Percentiles rank a stretch among this genome's conserved stretches.
phyloP scores from a whole-genome alignment of 441 rosid genomes.

The Eutrema salsugineum region DNA sequence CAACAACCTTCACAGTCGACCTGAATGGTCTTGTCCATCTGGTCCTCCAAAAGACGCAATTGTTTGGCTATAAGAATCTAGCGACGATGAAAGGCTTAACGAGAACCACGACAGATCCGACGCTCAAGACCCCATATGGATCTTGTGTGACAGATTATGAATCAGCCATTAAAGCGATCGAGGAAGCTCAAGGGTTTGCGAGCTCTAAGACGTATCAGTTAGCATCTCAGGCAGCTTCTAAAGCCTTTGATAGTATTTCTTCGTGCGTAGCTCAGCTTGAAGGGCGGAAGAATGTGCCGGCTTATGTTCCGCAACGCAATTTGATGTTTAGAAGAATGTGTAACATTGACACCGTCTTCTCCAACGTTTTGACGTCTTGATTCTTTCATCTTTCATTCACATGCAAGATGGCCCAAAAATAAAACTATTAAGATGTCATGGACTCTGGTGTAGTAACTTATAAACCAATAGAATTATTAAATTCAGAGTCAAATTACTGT shows the following conservation, averaged over 20 bases:
- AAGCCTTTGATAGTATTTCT: background rate
- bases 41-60: background rate
- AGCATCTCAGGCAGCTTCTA: background rate
- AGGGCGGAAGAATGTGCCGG: background rate
- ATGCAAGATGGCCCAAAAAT: background rate
- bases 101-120: constrained; percentile 12
- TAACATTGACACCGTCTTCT: constrained; percentile 1
- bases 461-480: background rate
- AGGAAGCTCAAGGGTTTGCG: background rate
- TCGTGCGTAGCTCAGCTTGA: background rate
- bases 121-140: background rate
- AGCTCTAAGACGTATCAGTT: background rate
- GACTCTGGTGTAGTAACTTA: background rate
- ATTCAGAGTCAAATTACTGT: background rate
- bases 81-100: background rate
- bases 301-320: background rate
- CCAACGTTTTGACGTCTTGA: background rate
- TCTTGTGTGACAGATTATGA: constrained; percentile 18
- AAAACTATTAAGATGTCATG: background rate
- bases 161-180: background rate
- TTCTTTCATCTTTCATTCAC: background rate
- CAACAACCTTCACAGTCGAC: background rate
- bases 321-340: constrained; percentile 5
- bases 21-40: background rate
- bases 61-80: background rate